Conservation (phyloP, 2,329 filamentous ascomycete genomes). For the Ceratocystiopsis brevicomis region DNA sequence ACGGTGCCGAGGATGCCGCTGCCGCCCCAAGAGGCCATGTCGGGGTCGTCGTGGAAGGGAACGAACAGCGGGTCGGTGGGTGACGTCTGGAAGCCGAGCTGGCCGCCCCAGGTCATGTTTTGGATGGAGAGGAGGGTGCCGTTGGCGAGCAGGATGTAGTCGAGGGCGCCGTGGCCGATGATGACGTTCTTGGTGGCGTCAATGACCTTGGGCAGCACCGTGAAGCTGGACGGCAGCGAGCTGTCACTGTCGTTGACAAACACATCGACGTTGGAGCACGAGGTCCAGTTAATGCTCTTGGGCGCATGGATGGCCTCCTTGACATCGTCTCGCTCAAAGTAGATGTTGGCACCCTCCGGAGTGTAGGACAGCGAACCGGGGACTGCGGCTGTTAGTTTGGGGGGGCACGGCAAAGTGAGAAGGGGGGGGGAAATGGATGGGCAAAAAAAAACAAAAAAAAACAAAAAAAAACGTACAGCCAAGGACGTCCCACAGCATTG, state of each 20-base stretch:
- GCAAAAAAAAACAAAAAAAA: background rate
- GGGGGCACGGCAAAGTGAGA: too few relatives aligned
- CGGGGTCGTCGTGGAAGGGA: constrained; percentile 36
- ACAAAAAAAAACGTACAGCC: constrained; percentile 20
- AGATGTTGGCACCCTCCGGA: constrained; percentile 41
- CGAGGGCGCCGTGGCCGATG: constrained; percentile 52
- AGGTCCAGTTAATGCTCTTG: constrained; percentile 26
- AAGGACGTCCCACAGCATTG: constrained; percentile 48
- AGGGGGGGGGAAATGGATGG: too few relatives aligned
- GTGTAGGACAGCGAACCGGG: constrained; percentile 45
- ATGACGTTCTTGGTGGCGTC: constrained; percentile 55
- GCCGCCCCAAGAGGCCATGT: constrained; percentile 14
- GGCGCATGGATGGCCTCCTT: constrained; percentile 15
- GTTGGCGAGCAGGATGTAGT: constrained; percentile 48
- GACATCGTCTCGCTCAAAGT: constrained; percentile 48
- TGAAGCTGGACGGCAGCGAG: constrained; percentile 31
- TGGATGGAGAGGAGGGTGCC: constrained; percentile 56
- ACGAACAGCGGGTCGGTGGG: constrained; percentile 50
- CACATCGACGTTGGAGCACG: constrained; percentile 27
- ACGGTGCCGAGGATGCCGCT: constrained; percentile 48
- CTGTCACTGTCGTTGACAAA: constrained; percentile 27
- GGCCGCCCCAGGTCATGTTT: constrained; percentile 64
- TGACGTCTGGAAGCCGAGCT: constrained; percentile 45
- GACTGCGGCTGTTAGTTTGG: constrained; percentile 16
- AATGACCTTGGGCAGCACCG: constrained; percentile 50